Conservation (phyloP, 257 asterid genomes). For the Solanum peruvianum region DNA sequence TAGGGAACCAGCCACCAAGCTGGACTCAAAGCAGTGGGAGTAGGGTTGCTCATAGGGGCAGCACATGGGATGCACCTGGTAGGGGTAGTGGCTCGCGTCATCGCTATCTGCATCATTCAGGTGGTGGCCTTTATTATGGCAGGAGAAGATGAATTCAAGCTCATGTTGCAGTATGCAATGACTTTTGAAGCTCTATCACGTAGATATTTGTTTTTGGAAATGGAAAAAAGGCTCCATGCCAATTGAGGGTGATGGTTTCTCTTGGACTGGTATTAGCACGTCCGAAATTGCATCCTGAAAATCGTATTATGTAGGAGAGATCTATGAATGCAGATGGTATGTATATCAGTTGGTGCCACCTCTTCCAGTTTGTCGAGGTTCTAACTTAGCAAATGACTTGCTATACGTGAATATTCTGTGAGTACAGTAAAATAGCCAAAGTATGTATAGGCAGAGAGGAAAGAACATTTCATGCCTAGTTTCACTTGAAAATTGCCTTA, state of each 20-base stretch:
- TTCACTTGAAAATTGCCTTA: background rate
- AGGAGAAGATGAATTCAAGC: constrained; percentile 43
- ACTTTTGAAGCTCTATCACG: background rate
- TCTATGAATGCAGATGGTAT: background rate
- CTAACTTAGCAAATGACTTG: background rate
- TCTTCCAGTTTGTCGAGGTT: background rate
- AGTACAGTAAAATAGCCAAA: background rate
- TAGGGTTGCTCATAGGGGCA: constrained; percentile 50
- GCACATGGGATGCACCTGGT: constrained; percentile 61
- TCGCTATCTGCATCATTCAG: constrained; percentile 59
- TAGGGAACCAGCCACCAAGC: constrained; percentile 43
- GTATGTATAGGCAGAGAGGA: background rate
- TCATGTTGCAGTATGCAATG: background rate
- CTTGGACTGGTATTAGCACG: background rate
- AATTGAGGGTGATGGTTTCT: background rate
- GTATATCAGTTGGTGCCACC: background rate
- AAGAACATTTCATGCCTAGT: background rate
- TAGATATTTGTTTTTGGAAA: background rate
- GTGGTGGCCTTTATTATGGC: constrained; percentile 74
- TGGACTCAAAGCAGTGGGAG: constrained; percentile 54
- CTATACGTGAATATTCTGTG: background rate
- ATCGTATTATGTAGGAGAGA: background rate
- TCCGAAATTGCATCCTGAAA: background rate
- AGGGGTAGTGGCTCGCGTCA: constrained; percentile 57
- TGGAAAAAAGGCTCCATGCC: background rate